These are phyloP conservation scores for Kurtzmaniella quercitrusa DNA, from an alignment of 1,139 yeast species.

Conservation along the genomic window DNA sequence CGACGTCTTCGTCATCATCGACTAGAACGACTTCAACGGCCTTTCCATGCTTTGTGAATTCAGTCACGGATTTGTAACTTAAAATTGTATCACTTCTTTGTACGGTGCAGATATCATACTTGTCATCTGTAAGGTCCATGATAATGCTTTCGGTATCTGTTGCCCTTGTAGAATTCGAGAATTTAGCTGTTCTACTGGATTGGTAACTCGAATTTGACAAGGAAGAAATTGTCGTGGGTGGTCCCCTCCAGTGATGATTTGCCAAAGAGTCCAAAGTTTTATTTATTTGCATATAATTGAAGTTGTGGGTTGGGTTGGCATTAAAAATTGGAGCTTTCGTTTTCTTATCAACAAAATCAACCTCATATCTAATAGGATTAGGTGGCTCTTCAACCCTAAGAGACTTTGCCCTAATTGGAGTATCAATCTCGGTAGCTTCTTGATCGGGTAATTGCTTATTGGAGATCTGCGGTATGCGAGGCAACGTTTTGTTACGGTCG, in stretches of 20 bases:
- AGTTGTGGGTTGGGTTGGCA: not conserved
- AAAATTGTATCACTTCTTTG: slow-evolving; percentile 32
- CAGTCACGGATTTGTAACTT: slow-evolving; percentile 39
- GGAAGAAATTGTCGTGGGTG: slow-evolving; percentile 1
- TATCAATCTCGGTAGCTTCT: not conserved
- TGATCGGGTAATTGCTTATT: slow-evolving; percentile 1
- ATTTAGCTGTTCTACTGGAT: slow-evolving; percentile 25
- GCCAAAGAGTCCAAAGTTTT: slow-evolving; percentile 6
- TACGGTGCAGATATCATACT: slow-evolving; percentile 33
- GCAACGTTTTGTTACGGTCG: not conserved
- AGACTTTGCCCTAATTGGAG: slow-evolving; percentile 1
- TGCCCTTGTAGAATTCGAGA: slow-evolving; percentile 13
- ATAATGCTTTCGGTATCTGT: slow-evolving; percentile 38
- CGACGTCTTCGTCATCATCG: slow-evolving; percentile 31
- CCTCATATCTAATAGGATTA: slow-evolving; percentile 30
- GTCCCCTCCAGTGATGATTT: not conserved
- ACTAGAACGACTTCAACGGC: slow-evolving; percentile 46
- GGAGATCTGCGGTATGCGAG: not conserved
- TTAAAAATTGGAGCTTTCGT: not conserved
- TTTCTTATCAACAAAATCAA: slow-evolving; percentile 35
- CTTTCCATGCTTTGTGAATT: slow-evolving; percentile 36
- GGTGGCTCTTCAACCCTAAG: slow-evolving; percentile 37
- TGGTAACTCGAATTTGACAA: slow-evolving; percentile 23
- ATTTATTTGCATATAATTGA: slow-evolving; percentile 6
- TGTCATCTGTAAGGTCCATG: slow-evolving; percentile 43